Evolutionary conservation across 768 basidiomycete species (phyloP), one percentile per base, ranked within the genome.

Genomic region (Xerocomellus chrysenteron): DNA sequence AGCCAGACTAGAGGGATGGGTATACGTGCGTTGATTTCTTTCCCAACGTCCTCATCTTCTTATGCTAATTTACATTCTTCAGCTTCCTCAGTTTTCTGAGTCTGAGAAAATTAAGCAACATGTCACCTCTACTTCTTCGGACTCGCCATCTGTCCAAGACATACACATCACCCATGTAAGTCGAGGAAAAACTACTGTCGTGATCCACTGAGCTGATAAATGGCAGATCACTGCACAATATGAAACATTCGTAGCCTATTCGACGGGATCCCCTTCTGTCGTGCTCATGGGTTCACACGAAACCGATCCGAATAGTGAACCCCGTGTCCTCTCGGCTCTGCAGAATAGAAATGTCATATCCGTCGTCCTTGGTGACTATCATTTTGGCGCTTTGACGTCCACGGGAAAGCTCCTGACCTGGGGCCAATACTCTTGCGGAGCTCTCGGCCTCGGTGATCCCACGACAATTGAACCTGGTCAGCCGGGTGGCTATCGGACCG

Each of bases 321-420:
- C 88, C n/a, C 78, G 75, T 35, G 76, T 93, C 55, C 77, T 90
- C 5, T 86, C 88, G 1, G 82, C 79, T 35, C 75, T 98, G 30
- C 93, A 97, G 64, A 80, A 89, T 62, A 82, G 75, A 60, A 77
- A 80, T 37, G 83, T 98, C 52, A 95, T 98, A 57, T 91, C 92
- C 49, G 85, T 96, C 53, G 87, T 88, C 14, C 80, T 94, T 49
- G 96, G 96, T 6, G 96, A 98, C 72, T 97, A 95, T 70, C 96
- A 98, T 75, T 85, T 80, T 66, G 90, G 85, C 36, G 95, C 96
- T 1, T 76, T 97, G 64, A 95, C 92, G 3, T 77, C 82, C 39
- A 71, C 78, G 24, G 96, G 95, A 16, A 81, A 85, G 66, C 75
- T 94, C 26, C 75, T 88, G 19, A 90, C 94, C 12, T 95, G 91